A percentile compares a stretch with the other conserved stretches of the same genome.
phyloP scores from a whole-genome alignment of 106 monocot species.

The Allium cepa region DNA sequence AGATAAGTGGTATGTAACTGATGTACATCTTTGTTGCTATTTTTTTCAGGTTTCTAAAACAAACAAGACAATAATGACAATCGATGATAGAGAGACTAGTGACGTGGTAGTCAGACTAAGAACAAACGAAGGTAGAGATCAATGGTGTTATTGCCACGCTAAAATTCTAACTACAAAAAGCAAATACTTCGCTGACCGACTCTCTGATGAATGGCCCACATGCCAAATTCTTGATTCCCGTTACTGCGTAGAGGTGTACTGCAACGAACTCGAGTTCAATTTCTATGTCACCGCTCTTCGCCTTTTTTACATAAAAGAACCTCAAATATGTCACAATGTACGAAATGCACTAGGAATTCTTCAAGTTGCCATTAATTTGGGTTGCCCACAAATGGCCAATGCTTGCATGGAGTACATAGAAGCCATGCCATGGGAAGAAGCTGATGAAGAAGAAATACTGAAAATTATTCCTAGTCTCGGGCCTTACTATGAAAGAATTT shows the following conservation, averaged over 20 bases:
- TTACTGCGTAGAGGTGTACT: constrained; percentile 67
- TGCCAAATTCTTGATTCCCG: constrained; percentile 89
- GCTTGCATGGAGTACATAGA: constrained; percentile 68
- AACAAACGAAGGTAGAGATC: constrained; percentile 67
- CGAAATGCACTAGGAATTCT: constrained; percentile 74
- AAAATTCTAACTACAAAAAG: constrained; percentile 54
- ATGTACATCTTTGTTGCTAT: too few species aligned
- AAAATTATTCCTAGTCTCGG: constrained; percentile 52
- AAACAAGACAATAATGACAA: constrained; percentile 13
- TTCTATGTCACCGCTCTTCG: constrained; percentile 57
- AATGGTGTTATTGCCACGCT: constrained; percentile 80
- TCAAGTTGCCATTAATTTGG: constrained; percentile 57
- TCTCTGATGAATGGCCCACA: constrained; percentile 82
- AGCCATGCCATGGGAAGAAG: constrained; percentile 85
- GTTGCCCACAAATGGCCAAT: constrained; percentile 40
- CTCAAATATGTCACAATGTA: constrained; percentile 45
- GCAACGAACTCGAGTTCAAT: constrained; percentile 63
- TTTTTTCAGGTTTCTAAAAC: background rate
- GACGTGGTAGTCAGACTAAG: constrained; percentile 76
- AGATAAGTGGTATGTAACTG: background rate
- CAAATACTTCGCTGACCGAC: constrained; percentile 81
- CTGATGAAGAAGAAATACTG: constrained; percentile 83
- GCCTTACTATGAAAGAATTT: constrained; percentile 35
- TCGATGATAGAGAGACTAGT: constrained; percentile 66
- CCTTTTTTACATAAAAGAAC: constrained; percentile 50